Evolutionary conservation across 169 alveolate genomes (phyloP).

Genomic region (Plasmodium gonderi): DNA sequence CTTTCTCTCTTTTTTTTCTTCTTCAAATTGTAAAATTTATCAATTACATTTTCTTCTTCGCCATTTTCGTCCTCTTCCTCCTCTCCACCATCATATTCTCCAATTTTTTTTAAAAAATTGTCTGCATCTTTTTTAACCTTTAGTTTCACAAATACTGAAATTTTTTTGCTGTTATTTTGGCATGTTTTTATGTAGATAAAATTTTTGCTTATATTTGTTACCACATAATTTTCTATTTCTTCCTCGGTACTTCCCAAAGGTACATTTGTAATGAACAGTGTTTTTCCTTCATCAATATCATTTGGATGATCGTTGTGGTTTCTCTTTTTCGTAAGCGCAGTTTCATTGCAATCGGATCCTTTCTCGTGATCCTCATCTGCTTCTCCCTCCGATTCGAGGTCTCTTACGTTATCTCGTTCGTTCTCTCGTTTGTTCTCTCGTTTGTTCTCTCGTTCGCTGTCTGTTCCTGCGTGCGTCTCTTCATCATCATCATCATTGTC

Average conservation of each 20-base stretch:
- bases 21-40: constrained; percentile 14
- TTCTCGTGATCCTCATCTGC: not conserved
- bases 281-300: constrained; percentile 63
- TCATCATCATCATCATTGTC: not conserved
- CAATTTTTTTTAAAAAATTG: constrained; percentile 71
- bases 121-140: constrained; percentile 52
- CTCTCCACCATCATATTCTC: constrained; percentile 38
- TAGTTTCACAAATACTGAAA: constrained; percentile 68
- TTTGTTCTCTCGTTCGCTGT: no score
- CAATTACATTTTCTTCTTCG: constrained; percentile 58
- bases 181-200: constrained; percentile 42
- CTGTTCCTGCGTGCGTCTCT: not conserved
- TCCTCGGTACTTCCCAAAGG: constrained; percentile 51
- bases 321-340: not conserved
- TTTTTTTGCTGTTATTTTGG: not conserved
- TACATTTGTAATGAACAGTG: constrained; percentile 58
- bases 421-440: no score
- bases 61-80: not conserved
- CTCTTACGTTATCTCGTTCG: no score
- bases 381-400: no score
- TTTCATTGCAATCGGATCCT: no score
- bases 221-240: constrained; percentile 37
- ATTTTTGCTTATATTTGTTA: constrained; percentile 28
- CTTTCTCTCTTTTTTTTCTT: constrained; percentile 67
- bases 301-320: not conserved